Evolutionary conservation across 2,329 filamentous ascomycete species (phyloP).

Genomic region (Metarhizium robertsii): DNA sequence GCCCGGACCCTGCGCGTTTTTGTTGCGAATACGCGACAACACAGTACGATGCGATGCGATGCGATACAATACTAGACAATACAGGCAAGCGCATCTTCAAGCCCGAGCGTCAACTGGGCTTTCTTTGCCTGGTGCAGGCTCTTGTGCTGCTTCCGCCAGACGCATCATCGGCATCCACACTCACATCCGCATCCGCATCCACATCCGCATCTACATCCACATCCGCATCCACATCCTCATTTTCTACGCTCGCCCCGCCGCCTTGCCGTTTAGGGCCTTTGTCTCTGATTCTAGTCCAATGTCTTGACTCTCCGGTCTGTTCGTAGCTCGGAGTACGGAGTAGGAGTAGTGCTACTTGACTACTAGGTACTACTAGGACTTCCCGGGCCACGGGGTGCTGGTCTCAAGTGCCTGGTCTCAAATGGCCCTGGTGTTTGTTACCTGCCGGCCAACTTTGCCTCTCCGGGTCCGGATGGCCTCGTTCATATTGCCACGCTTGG

Average conservation of each 20-base stretch:
- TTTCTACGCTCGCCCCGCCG: background rate
- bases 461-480: background rate
- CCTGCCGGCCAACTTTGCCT: background rate
- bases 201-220: background rate
- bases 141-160: no score
- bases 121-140: no score
- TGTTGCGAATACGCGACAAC: no score
- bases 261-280: background rate
- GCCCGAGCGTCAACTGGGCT: no score
- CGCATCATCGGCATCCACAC: no score
- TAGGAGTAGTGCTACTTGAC: no score
- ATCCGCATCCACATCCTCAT: background rate
- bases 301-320: background rate
- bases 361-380: no score
- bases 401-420: background rate
- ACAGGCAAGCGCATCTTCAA: no score
- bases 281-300: background rate
- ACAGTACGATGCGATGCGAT: no score
- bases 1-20: no score
- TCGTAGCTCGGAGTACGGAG: background rate
- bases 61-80: no score
- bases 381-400: background rate
- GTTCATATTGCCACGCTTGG: background rate
- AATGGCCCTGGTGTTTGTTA: background rate
- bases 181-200: background rate